Percentiles rank a stretch among this genome's conserved stretches.
Conservation (phyloP, 768 basidiomycete species). For the Bullera alba region DNA sequence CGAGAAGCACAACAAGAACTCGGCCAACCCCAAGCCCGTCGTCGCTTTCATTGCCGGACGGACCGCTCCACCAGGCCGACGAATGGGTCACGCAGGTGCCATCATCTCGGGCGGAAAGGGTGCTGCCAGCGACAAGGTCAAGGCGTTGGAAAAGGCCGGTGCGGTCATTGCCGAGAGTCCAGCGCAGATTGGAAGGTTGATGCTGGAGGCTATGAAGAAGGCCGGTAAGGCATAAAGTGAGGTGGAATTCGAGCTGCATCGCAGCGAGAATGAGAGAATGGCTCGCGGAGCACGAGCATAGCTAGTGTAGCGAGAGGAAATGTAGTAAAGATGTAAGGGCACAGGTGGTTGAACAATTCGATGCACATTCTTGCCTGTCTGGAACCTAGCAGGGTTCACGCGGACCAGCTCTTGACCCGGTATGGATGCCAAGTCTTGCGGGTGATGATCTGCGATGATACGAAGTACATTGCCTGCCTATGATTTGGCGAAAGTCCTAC, state of each 20-base stretch:
- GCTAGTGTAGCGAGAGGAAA: neutral
- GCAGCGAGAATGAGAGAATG: neutral
- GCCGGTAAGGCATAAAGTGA: constrained; percentile 31
- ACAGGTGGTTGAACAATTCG: no score
- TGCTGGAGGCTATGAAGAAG: constrained; percentile 62
- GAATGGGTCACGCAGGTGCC: constrained; percentile 98
- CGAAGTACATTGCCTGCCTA: no score
- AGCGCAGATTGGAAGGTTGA: constrained; percentile 82
- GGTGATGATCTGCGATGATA: no score
- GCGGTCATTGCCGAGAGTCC: constrained; percentile 91
- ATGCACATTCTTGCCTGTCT: no score
- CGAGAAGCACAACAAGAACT: constrained; percentile 83
- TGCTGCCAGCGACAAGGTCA: constrained; percentile 87
- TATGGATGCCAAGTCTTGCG: no score
- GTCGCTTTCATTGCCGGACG: constrained; percentile 97
- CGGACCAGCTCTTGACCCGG: no score
- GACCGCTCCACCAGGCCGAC: constrained; percentile 92
- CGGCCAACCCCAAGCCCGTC: constrained; percentile 81
- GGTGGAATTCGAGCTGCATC: neutral
- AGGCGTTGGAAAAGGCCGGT: constrained; percentile 73
- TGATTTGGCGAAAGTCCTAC: no score
- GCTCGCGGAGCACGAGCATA: neutral
- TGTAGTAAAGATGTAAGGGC: neutral
- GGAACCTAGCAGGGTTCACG: no score
- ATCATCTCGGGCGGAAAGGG: constrained; percentile 98